phyloP scores from a whole-genome alignment of 495 filamentous ascomycete genomes.

The Penicillium coffeae region DNA sequence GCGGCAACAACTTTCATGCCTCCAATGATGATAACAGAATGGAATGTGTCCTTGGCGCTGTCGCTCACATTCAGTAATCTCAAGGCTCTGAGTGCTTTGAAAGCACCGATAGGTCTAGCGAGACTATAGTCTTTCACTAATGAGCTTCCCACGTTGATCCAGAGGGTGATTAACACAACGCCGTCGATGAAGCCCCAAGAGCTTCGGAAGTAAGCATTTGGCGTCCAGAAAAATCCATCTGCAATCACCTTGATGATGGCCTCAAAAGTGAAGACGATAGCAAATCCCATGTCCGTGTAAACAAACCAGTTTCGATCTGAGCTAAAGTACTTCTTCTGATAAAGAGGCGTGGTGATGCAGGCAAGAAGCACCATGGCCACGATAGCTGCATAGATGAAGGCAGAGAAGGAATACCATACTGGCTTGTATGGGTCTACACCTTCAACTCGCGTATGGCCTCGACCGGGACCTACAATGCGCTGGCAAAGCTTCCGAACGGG shows the following conservation, averaged over 20 bases:
- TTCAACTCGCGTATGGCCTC: constrained; percentile 78
- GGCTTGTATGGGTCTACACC: constrained; percentile 81
- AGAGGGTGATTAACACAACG: constrained; percentile 86
- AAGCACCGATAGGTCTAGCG: constrained; percentile 87
- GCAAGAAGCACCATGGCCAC: constrained; percentile 96
- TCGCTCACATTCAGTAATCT: constrained; percentile 93
- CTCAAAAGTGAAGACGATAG: constrained; percentile 80
- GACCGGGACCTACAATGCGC: constrained; percentile 84
- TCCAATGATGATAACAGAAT: constrained; percentile 89
- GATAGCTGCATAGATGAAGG: constrained; percentile 89
- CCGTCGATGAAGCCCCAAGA: constrained; percentile 98
- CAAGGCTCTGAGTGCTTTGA: constrained; percentile 95
- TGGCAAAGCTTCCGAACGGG: constrained; percentile 81
- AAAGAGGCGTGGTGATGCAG: constrained; percentile 90
- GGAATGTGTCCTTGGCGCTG: constrained; percentile 92
- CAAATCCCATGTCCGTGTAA: constrained; percentile 87
- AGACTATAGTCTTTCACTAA: constrained; percentile 73
- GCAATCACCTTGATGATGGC: constrained; percentile 91
- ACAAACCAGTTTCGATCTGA: constrained; percentile 87
- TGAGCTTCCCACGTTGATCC: constrained; percentile 88
- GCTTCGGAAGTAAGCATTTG: constrained; percentile 93
- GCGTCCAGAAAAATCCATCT: constrained; percentile 95
- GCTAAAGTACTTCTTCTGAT: constrained; percentile 80
- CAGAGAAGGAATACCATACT: constrained; percentile 89
- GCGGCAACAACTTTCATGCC: constrained; percentile 85